These are phyloP conservation scores for Blakeslea trispora DNA, from an alignment of 371 early-diverging fungal species.

Conservation along the genomic window DNA sequence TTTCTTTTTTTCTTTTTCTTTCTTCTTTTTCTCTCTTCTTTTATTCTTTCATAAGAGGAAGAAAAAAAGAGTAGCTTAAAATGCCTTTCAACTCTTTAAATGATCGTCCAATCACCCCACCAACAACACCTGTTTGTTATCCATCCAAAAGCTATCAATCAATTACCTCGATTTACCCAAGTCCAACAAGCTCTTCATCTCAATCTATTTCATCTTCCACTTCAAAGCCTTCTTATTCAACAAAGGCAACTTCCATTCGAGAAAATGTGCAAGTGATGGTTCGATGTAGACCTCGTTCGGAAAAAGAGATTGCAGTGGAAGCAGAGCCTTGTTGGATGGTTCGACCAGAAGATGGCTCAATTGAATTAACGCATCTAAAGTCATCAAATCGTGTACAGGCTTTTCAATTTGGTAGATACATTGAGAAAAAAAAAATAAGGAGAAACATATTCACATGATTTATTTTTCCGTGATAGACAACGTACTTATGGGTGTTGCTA, in stretches of 20 bases:
- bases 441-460: background rate
- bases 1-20: background rate
- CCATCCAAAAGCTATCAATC: background rate
- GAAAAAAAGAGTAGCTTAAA: background rate
- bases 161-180: background rate
- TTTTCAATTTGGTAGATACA: slow-evolving; percentile 25
- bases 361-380: slow-evolving; percentile 9
- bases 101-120: background rate
- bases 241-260: background rate
- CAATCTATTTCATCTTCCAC: background rate
- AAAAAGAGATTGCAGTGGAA: slow-evolving; percentile 7
- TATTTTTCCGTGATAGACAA: slow-evolving; percentile 20
- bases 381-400: slow-evolving; percentile 16
- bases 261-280: slow-evolving; percentile 38
- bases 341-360: slow-evolving; percentile 4
- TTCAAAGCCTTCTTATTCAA: background rate
- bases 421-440: background rate
- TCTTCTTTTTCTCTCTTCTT: background rate
- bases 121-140: background rate
- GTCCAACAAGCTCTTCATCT: background rate
- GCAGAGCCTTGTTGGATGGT: slow-evolving; percentile 19
- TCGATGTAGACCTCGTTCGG: slow-evolving; percentile 29
- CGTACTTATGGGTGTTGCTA: slow-evolving; percentile 34
- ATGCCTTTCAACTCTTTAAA: background rate
- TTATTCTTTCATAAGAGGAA: too few species aligned